Base-by-base conservation (phyloP, 116 monocot genomes). In the Zostera marina region DNA sequence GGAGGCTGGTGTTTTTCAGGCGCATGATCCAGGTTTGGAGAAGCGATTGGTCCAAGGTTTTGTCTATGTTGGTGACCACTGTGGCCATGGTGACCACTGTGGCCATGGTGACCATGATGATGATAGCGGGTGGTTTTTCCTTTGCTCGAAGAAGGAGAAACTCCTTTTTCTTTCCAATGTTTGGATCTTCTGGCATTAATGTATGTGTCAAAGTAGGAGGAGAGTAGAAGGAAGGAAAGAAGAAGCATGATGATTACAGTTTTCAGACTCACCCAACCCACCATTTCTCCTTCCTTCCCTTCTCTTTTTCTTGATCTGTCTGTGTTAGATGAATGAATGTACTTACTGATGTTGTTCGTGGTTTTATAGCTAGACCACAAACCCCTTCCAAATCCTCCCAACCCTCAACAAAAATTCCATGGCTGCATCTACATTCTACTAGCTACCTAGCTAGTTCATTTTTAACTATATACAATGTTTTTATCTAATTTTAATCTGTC, bases 111-210 rank as follows among this genome's bases (percentile, higher is more conserved):
- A 5, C 0, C 32, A 32, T 32, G 32, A 5, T 32, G 63, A 26
- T 61, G 40, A 42, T 71, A 59, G 38, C 46, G 63, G 43, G 23
- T 22, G 42, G 45, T 61, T 17, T 32, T 71, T 11, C 66, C 72
- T 52, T 73, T 51, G 49, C 49, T 76, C 52, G 49, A 51, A 51
- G 3, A 13, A 21, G 3, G 15, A 9, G 9, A 16, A 4, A 23
- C 44, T 32, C 54, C 62, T 41, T 52, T 76, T 10, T 9, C 16
- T 49, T 65, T 72, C 79, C 75, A 70, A 52, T 79, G 76, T 63
- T 40, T 65, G 41, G 66, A 68, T 56, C 66, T 65, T 60, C 68
- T 76, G 25, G 73, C 84, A 65, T 72, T 68, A 32, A 32, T 32
- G 60, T 71, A 73, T 9, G 26, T 32, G 41, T 47, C 56, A 13